Conservation (phyloP, 257 asterid species). For the Solanum virginianum region DNA sequence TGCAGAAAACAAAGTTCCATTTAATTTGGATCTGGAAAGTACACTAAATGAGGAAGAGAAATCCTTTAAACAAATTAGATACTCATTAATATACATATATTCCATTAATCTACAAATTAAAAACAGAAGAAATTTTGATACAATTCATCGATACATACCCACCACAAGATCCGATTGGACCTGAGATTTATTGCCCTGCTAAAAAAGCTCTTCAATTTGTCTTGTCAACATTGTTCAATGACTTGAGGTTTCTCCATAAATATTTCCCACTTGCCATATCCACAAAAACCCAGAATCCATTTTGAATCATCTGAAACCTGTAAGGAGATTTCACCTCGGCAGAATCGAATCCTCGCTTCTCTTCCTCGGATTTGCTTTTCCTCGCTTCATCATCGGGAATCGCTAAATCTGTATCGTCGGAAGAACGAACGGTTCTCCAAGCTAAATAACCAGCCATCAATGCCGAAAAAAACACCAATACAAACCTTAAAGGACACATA, state of each 20-base stretch:
- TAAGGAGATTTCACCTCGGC: not conserved
- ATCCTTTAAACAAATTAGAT: not conserved
- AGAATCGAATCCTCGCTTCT: not conserved
- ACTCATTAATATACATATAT: not conserved
- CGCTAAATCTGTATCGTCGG: not conserved
- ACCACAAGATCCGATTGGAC: not conserved
- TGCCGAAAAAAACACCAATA: constrained; percentile 45
- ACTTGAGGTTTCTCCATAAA: constrained; percentile 30
- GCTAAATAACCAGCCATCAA: constrained; percentile 39
- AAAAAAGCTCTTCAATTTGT: not conserved
- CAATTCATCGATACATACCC: not conserved
- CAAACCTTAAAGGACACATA: constrained; percentile 51
- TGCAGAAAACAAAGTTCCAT: not conserved
- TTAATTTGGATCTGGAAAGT: not conserved
- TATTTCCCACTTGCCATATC: constrained; percentile 49
- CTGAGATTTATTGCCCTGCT: not conserved
- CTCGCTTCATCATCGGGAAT: not conserved
- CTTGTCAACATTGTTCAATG: not conserved
- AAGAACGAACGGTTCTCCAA: constrained; percentile 22
- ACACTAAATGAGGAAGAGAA: not conserved
- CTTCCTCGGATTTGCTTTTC: not conserved
- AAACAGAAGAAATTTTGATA: not conserved
- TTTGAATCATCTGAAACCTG: constrained; percentile 12
- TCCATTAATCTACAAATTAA: not conserved
- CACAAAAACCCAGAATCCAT: constrained; percentile 31